Evolutionary conservation across 2,329 filamentous ascomycete genomes (phyloP), one percentile per base, ranked within the genome.

Genomic region (Penicillium sp.): DNA sequence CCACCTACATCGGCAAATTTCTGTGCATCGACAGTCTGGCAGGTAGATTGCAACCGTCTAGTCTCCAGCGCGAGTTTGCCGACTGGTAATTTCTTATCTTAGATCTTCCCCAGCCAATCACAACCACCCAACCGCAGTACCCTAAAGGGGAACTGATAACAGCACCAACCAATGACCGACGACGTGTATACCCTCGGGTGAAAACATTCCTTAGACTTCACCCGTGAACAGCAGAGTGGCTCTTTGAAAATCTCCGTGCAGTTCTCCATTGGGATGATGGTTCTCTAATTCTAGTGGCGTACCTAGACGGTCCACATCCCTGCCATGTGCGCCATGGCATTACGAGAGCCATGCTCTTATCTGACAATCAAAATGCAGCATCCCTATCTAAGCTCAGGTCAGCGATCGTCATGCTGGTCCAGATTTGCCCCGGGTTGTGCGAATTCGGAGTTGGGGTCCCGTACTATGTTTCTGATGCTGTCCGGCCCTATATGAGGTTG

Each of bases 331-430:
- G 39, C 29, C 49, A 50, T 50, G 48, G 52, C 48, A 61, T 64
- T 62, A 65, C 61, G 58, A 66, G 58, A 62, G 23, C 41, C 41
- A 50, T 43, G 43, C 25, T 34, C 64, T 62, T 65, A 66, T 66
- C 64, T 63, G 25, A 15, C 41, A 40, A 50, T 45, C 29, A 38
- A 15, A 52, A 44, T 41, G 31, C 36, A 46, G 56, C n/a, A 40
- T 27, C 43, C 55, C 60, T 65, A 66, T 66, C 64, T 64, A 65
- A 62, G 55, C 58, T 59, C 39, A 61, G 31, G 52, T 58, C 50
- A 47, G 19, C 15, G 47, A 53, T 46, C 31, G 39, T 36, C 21
- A 39, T 52, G 46, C 16, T 41, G 19, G 31, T 33, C 11, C 31
- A 33, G 5, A 33, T 33, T 33, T 46, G 10, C 15, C 39, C 39